Evolutionary conservation across 2,329 filamentous ascomycete species (phyloP).

Genomic region (Hypoxylon sp.): DNA sequence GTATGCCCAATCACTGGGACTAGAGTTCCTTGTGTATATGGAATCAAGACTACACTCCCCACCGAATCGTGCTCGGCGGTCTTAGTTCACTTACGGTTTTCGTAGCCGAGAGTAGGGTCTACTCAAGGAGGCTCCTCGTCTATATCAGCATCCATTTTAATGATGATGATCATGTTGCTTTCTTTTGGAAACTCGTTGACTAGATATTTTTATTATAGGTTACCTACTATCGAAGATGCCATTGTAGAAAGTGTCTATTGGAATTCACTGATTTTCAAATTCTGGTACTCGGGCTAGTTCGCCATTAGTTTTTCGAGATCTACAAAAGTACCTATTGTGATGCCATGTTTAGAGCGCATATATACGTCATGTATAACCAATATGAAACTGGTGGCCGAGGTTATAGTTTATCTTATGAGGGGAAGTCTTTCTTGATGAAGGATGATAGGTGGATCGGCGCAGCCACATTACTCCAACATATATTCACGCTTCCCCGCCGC

Average conservation of each 20-base stretch:
- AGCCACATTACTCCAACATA: neutral
- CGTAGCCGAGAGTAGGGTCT: neutral
- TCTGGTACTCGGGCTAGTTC: neutral
- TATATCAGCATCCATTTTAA: too few relatives aligned
- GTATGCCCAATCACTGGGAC: neutral
- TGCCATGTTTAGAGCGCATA: neutral
- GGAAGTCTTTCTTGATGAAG: neutral
- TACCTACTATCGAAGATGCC: too few relatives aligned
- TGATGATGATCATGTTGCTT: too few relatives aligned
- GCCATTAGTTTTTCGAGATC: neutral
- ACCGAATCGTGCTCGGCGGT: neutral
- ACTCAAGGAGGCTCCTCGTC: too few relatives aligned
- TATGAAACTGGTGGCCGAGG: conserved; percentile 1
- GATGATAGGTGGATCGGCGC: neutral
- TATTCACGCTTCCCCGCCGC: conserved; percentile 14
- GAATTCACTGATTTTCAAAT: neutral
- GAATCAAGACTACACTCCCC: neutral
- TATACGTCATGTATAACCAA: neutral
- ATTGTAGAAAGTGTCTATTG: neutral
- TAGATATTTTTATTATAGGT: too few relatives aligned
- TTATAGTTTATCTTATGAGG: conserved; percentile 13
- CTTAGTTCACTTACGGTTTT: neutral
- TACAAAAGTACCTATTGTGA: neutral
- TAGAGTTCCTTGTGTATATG: neutral
- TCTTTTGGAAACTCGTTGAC: too few relatives aligned